phyloP scores from a whole-genome alignment of 257 asterid species.

The Lantana camara region DNA sequence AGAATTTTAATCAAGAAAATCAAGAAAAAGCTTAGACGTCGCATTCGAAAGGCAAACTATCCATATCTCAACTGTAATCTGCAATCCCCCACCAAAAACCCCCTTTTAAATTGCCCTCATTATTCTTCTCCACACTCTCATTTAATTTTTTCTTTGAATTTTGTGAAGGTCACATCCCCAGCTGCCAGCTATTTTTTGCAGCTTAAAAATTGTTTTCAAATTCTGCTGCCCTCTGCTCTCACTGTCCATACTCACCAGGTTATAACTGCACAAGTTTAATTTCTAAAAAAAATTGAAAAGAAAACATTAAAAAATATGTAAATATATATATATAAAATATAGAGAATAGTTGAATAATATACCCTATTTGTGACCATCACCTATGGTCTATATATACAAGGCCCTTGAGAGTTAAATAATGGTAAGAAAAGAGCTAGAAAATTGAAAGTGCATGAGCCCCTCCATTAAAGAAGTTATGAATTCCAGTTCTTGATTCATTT shows the following conservation, averaged over 20 bases:
- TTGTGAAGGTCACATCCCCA: slow-evolving; percentile 18
- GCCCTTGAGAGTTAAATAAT: too few species aligned
- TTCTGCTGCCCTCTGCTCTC: neutral
- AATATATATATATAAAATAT: too few species aligned
- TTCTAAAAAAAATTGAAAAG: neutral
- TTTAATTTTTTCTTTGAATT: slow-evolving; percentile 26
- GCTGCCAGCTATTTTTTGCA: slow-evolving; percentile 19
- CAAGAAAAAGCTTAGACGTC: neutral
- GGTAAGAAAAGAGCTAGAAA: too few species aligned
- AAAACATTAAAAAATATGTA: neutral
- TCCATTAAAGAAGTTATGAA: too few species aligned
- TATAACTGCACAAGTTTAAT: neutral
- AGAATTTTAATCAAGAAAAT: too few species aligned
- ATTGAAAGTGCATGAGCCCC: too few species aligned
- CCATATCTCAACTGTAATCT: slow-evolving; percentile 47
- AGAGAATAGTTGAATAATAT: too few species aligned
- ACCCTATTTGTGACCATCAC: too few species aligned
- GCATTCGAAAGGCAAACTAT: neutral
- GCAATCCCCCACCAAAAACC: slow-evolving; percentile 34
- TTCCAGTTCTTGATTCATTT: too few species aligned
- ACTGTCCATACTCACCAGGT: slow-evolving; percentile 12
- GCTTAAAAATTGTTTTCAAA: neutral
- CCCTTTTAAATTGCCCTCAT: slow-evolving; percentile 10
- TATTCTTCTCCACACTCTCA: slow-evolving; percentile 13
- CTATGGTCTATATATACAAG: too few species aligned